Evolutionary conservation across 345 rosid species (phyloP).

Genomic region (Sonneratia alba): DNA sequence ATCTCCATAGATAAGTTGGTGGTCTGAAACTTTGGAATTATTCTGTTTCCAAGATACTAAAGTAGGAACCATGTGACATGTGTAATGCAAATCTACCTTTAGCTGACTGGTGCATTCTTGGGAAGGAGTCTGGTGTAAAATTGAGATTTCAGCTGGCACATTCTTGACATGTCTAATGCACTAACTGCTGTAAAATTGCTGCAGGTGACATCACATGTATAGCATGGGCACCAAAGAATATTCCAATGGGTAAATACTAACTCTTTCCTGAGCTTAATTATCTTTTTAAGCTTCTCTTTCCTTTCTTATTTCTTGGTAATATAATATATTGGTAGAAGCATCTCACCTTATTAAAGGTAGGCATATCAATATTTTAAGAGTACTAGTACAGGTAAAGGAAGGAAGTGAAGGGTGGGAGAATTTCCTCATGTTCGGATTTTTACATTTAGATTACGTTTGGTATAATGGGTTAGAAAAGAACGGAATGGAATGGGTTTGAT

Average conservation of each 20-base stretch:
- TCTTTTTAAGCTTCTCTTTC: neutral
- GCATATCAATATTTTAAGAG: neutral
- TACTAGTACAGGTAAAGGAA: neutral
- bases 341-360: neutral
- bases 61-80: too few species aligned
- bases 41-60: neutral
- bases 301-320: neutral
- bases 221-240: slow-evolving; percentile 63
- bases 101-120: neutral
- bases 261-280: neutral
- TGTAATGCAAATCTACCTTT: neutral
- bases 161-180: neutral
- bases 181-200: slow-evolving; percentile 9
- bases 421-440: neutral
- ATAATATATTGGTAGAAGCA: neutral
- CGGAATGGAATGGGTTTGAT: too few species aligned
- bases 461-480: too few species aligned
- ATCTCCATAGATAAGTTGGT: neutral
- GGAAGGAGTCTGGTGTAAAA: neutral
- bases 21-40: neutral
- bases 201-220: slow-evolving; percentile 84
- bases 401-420: neutral
- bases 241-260: slow-evolving; percentile 44
- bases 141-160: neutral
- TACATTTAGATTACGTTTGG: too few species aligned